Evolutionary conservation across 169 alveolate species (phyloP).

Genomic region (Cyclospora cayetanensis): DNA sequence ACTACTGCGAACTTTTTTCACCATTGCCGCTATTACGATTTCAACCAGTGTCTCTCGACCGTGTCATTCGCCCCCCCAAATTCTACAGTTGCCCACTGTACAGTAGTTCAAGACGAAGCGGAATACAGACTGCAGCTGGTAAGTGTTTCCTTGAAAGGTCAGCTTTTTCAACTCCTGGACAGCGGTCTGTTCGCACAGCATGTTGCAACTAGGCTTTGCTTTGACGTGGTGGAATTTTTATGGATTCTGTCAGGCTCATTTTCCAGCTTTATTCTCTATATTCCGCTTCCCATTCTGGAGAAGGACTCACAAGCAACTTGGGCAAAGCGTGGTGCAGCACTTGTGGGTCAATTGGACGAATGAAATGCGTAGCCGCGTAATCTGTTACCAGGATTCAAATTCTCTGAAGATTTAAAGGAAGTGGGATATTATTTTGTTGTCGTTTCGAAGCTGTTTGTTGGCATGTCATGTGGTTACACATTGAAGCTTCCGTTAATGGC

Average conservation of each 20-base stretch:
- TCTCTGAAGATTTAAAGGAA: too few species aligned
- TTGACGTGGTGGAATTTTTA: neutral
- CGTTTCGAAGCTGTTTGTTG: too few species aligned
- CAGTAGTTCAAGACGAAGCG: slow-evolving; percentile 45
- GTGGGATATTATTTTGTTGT: too few species aligned
- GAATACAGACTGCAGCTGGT: slow-evolving; percentile 8
- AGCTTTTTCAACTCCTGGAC: neutral
- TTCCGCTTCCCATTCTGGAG: slow-evolving; percentile 37
- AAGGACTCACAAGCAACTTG: slow-evolving; percentile 36
- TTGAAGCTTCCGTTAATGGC: too few species aligned
- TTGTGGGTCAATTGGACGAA: slow-evolving; percentile 55
- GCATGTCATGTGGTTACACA: too few species aligned
- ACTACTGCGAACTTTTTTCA: slow-evolving; percentile 41
- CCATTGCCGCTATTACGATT: slow-evolving; percentile 46
- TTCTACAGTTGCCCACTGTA: slow-evolving; percentile 57
- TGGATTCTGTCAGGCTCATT: neutral
- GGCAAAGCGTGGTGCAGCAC: slow-evolving; percentile 59
- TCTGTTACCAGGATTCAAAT: too few species aligned
- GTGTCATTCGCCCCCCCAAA: neutral
- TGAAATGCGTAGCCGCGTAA: neutral
- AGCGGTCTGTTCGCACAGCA: neutral
- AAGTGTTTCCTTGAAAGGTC: neutral
- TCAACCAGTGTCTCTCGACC: slow-evolving; percentile 24
- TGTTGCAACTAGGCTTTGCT: neutral
- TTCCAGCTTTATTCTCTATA: slow-evolving; percentile 36